Evolutionary conservation across 208 protist genomes (phyloP), one percentile per base, ranked within the genome.

Genomic region (Giardia muris): DNA sequence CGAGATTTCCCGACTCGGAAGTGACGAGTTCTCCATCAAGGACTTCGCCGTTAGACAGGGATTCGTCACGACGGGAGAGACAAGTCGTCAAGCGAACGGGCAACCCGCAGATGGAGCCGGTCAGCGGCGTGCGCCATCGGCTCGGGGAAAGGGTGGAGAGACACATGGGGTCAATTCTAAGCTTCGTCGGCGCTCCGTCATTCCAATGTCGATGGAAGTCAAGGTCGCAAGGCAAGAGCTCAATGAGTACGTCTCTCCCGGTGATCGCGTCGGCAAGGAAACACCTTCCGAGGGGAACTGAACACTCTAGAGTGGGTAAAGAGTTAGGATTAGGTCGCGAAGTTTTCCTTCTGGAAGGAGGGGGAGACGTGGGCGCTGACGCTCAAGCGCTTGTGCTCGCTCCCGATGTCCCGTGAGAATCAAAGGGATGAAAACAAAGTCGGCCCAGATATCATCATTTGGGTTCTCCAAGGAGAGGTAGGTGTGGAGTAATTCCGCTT

Each of bases 401-500:
- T 76, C 57, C 30, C 10, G 10, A 10, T 76, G 10, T 30, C 57
- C 57, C 57, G 57, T 76, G 10, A 76, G 57, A 76, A 76, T 76
- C 10, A 76, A 30, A 10, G 57, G 57, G 30, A 76, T 30, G 19
- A 76, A 30, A 30, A 76, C 57, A 76, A 76, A 76, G 57, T 76
- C 57, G 57, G 57, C 57, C 57, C 57, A 76, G 57, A 76, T 76
- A n/a, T n/a, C n/a, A n/a, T n/a, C n/a, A n/a, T n/a, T n/a, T n/a
- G n/a, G n/a, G n/a, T n/a, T n/a, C n/a, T n/a, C n/a, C n/a, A n/a
- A n/a, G n/a, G n/a, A n/a, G n/a, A n/a, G n/a, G n/a, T n/a, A n/a
- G n/a, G n/a, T n/a, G n/a, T n/a, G n/a, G n/a, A n/a, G n/a, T n/a
- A n/a, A n/a, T n/a, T n/a, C n/a, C n/a, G n/a, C n/a, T n/a, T n/a